phyloP scores from a whole-genome alignment of 495 filamentous ascomycete genomes.

The Glutinoglossum americanum region DNA sequence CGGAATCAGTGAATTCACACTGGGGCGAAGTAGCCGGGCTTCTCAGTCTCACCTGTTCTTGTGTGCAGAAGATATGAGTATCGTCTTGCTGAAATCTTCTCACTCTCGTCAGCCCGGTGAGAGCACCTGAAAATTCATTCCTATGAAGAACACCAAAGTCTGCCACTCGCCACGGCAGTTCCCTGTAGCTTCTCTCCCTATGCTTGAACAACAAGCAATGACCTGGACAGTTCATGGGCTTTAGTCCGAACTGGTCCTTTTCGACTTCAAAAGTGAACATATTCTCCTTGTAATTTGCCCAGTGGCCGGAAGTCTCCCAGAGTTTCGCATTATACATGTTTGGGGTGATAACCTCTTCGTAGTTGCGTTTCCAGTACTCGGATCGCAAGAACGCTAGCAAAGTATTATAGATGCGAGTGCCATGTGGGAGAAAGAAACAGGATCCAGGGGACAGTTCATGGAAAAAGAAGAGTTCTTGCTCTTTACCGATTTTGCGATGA shows the following conservation, averaged over 20 bases:
- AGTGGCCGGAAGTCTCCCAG: conserved; percentile 90
- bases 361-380: conserved; percentile 84
- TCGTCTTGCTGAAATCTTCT: conserved; percentile 91
- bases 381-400: conserved; percentile 56
- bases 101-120: conserved; percentile 78
- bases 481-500: conserved; percentile 72
- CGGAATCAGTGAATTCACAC: not conserved
- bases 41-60: conserved; percentile 34
- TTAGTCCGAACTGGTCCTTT: conserved; percentile 68
- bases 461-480: conserved; percentile 96
- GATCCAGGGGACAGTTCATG: conserved; percentile 77
- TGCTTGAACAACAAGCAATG: conserved; percentile 61
- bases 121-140: conserved; percentile 82
- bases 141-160: conserved; percentile 92
- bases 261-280: conserved; percentile 90
- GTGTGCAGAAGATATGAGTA: conserved; percentile 75
- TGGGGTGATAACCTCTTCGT: conserved; percentile 84
- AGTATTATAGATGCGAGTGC: conserved; percentile 78
- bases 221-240: conserved; percentile 97
- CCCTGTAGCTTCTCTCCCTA: conserved; percentile 62
- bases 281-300: conserved; percentile 86
- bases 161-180: conserved; percentile 73
- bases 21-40: not conserved
- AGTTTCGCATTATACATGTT: conserved; percentile 86
- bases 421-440: conserved; percentile 85